These are phyloP conservation scores for Nadsonia fulvescens DNA, from an alignment of 805 yeast genomes.

Conservation along the genomic window DNA sequence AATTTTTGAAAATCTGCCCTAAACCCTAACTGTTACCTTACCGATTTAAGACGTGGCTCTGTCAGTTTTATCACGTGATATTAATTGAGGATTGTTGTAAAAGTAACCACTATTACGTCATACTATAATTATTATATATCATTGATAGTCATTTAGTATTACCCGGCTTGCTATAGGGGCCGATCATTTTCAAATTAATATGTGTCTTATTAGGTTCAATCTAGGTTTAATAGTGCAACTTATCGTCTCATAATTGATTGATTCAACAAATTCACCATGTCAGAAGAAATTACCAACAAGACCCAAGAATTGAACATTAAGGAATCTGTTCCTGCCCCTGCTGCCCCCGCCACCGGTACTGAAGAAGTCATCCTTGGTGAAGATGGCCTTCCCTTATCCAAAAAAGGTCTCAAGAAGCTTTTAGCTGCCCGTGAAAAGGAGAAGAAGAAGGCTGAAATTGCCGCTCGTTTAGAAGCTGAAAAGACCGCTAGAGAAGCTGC, in stretches of 20 bases:
- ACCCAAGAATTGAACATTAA: conserved; percentile 11
- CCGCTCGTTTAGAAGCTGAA: conserved; percentile 71
- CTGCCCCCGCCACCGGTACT: conserved; percentile 5
- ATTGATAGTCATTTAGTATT: no score
- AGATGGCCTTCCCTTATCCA: conserved; percentile 77
- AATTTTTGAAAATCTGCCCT: no score
- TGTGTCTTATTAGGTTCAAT: no score
- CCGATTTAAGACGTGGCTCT: no score
- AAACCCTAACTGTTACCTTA: no score
- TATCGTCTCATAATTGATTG: no score
- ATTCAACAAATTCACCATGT: conserved; percentile 7
- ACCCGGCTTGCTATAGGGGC: no score
- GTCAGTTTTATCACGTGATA: no score
- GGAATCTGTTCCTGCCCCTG: conserved; percentile 5
- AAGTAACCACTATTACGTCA: no score
- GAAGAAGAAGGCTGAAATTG: conserved; percentile 81
- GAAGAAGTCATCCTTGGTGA: conserved; percentile 27
- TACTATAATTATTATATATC: no score
- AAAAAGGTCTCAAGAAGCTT: conserved; percentile 87
- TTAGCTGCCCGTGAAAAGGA: conserved; percentile 77
- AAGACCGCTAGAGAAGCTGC: conserved; percentile 61
- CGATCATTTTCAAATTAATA: no score
- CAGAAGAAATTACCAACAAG: conserved; percentile 12
- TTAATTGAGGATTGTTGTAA: no score
- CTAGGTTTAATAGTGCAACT: not conserved